Conservation (phyloP, 805 yeast species). For the Ogataea populi-albae region DNA sequence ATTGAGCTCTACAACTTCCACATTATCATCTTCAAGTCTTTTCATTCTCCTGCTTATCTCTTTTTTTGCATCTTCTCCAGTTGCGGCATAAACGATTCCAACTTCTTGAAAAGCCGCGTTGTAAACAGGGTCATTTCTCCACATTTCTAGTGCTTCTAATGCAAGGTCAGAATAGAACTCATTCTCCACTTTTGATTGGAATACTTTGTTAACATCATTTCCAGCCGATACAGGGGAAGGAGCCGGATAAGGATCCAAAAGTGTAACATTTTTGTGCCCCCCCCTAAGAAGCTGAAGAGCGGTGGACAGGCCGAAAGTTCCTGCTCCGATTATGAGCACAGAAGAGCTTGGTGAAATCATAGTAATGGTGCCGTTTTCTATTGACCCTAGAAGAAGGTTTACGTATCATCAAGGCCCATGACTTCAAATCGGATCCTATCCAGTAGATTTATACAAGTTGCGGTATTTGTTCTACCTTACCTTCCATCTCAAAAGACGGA, state of each 20-base stretch:
- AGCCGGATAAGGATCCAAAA: conserved; percentile 32
- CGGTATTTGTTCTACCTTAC: neutral
- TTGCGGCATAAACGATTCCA: conserved; percentile 32
- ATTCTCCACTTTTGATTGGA: conserved; percentile 29
- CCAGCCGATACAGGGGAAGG: conserved; percentile 41
- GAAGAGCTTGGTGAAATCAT: conserved; percentile 3
- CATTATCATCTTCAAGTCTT: conserved; percentile 4
- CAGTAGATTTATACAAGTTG: too few relatives aligned
- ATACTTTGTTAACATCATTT: conserved; percentile 41
- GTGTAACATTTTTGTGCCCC: conserved; percentile 31
- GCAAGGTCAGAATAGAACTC: conserved; percentile 30
- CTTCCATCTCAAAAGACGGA: neutral
- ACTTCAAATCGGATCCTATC: too few relatives aligned
- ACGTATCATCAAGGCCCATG: neutral
- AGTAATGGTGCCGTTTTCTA: too few relatives aligned
- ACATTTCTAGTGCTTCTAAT: conserved; percentile 32
- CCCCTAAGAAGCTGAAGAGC: conserved; percentile 35
- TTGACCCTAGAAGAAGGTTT: neutral
- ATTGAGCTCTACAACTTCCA: neutral
- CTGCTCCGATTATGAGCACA: conserved; percentile 40
- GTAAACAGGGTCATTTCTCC: conserved; percentile 25
- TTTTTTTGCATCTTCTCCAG: conserved; percentile 8
- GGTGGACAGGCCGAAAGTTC: conserved; percentile 44
- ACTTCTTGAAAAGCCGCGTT: conserved; percentile 30
- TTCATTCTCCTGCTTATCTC: neutral